A percentile compares a stretch with the other conserved stretches of the same genome.
Conservation (phyloP, 106 monocot genomes). For the Amphibolis antarctica region DNA sequence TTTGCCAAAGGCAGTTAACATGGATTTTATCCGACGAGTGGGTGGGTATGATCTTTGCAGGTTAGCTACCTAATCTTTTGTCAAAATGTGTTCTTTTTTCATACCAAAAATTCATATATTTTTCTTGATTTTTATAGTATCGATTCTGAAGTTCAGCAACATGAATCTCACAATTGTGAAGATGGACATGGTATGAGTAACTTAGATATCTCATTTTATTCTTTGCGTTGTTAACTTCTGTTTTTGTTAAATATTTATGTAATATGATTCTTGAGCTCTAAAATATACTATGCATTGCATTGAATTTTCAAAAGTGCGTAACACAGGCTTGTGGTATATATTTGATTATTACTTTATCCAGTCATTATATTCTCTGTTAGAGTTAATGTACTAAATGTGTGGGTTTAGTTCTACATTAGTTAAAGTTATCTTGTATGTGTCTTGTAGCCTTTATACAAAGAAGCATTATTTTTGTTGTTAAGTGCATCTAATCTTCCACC, state of each 20-base stretch:
- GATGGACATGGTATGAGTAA: conserved; percentile 46
- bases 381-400: no score
- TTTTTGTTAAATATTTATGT: not conserved
- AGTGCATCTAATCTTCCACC: no score
- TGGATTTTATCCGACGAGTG: conserved; percentile 89
- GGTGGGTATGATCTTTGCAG: conserved; percentile 96
- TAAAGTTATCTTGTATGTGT: no score
- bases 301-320: no score
- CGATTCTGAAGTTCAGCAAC: conserved; percentile 48
- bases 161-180: conserved; percentile 26
- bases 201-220: not conserved
- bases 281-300: no score
- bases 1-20: conserved; percentile 72
- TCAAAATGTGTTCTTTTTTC: not conserved
- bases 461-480: no score
- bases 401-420: no score
- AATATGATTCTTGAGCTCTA: no score
- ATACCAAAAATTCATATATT: not conserved
- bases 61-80: conserved; percentile 12
- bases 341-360: no score
- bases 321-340: no score
- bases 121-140: conserved; percentile 45
- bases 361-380: no score
- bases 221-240: not conserved
- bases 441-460: no score